Conservation (phyloP, 2,329 filamentous ascomycete species). For the Paraphaeosphaeria sporulosa region DNA sequence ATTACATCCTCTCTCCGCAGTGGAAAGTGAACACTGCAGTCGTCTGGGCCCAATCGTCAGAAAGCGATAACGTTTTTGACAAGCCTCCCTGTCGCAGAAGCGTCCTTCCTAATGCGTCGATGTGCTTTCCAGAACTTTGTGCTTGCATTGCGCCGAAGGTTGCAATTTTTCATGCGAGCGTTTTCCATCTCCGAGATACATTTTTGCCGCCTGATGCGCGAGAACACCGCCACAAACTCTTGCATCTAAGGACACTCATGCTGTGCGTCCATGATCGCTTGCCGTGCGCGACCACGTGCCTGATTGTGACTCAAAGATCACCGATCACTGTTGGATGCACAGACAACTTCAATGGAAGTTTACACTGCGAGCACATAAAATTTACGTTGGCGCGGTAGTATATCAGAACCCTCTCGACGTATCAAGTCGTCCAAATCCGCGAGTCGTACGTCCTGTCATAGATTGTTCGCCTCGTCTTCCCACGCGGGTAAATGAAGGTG, state of each 20-base stretch:
- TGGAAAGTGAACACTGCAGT: conserved; percentile 12
- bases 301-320: conserved; percentile 3
- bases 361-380: conserved; percentile 3
- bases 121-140: conserved; percentile 1
- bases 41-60: conserved; percentile 23
- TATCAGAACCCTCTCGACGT: conserved; percentile 14
- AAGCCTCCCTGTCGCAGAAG: conserved; percentile 1
- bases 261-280: conserved; percentile 13
- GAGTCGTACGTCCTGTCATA: conserved; percentile 7
- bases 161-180: background rate
- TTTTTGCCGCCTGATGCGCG: conserved; percentile 19
- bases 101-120: conserved; percentile 14
- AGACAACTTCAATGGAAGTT: background rate
- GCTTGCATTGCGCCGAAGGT: conserved; percentile 10
- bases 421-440: conserved; percentile 8
- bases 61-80: conserved; percentile 21
- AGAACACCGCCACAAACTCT: background rate
- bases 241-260: conserved; percentile 22
- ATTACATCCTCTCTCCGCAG: conserved; percentile 18
- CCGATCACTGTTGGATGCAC: background rate
- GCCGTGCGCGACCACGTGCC: conserved; percentile 18
- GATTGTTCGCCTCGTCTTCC: conserved; percentile 5
- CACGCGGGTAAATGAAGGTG: conserved; percentile 21
- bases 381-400: conserved; percentile 12
- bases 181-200: background rate